phyloP scores from a whole-genome alignment of 1,139 yeast genomes.

The Geotrichum histeridarum region DNA sequence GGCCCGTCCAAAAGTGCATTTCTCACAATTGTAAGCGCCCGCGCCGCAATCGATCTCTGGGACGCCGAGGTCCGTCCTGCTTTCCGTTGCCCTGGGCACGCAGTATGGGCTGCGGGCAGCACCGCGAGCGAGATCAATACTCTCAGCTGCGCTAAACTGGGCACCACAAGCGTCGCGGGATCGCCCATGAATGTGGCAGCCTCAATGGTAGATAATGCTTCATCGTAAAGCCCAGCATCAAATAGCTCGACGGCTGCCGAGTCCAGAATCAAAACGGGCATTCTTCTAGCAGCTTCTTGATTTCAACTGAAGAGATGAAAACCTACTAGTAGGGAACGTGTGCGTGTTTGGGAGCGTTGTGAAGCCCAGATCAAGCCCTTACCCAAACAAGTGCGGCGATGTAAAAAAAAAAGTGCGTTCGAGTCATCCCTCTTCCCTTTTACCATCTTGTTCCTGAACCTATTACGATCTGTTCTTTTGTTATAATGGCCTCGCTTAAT shows the following conservation, averaged over 20 bases:
- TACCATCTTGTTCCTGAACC: background rate
- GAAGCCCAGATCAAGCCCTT: background rate
- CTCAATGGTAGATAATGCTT: background rate
- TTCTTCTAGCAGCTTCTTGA: too few relatives aligned
- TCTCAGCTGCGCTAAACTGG: background rate
- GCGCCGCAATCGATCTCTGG: slow-evolving; percentile 1
- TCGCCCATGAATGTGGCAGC: background rate
- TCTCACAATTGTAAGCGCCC: slow-evolving; percentile 1
- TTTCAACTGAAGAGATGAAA: background rate
- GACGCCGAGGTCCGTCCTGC: background rate
- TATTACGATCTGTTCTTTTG: background rate
- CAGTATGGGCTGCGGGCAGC: slow-evolving; percentile 3
- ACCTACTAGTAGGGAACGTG: background rate
- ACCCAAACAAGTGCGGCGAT: background rate
- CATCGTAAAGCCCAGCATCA: slow-evolving; percentile 8
- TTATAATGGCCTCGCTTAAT: slow-evolving; percentile 9
- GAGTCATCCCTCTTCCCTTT: background rate
- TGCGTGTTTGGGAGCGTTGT: background rate
- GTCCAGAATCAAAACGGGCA: background rate
- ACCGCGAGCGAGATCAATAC: slow-evolving; percentile 4
- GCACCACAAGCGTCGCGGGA: background rate
- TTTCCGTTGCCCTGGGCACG: background rate
- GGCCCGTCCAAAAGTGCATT: too few relatives aligned
- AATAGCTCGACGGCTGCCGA: background rate
- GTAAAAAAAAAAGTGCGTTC: background rate